These are phyloP conservation scores for Phalaenopsis aphrodite DNA, from an alignment of 106 monocot genomes.

Conservation along the genomic window DNA sequence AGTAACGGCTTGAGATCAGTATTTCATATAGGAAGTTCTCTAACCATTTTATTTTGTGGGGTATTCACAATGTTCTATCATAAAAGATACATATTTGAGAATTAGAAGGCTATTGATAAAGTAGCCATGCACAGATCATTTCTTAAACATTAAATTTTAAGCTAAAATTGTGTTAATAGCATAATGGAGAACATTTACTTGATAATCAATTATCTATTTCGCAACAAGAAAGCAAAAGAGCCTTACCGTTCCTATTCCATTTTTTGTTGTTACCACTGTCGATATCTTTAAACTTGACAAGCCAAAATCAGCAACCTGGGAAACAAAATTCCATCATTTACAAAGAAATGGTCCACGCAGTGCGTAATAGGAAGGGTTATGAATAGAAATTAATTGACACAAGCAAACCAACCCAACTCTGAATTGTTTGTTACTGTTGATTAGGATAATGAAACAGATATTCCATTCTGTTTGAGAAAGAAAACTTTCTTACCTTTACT, in stretches of 20 bases:
- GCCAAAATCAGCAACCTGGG: constrained; percentile 42
- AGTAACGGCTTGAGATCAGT: background rate
- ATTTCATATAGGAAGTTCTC: background rate
- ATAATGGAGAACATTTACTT: background rate
- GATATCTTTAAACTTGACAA: constrained; percentile 31
- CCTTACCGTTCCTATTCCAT: constrained; percentile 38
- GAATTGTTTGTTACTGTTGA: background rate
- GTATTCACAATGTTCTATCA: background rate
- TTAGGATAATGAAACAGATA: background rate
- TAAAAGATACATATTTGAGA: background rate
- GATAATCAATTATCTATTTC: background rate
- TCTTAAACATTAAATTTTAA: background rate
- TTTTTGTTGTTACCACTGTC: constrained; percentile 21
- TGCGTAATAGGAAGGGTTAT: background rate
- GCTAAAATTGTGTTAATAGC: background rate
- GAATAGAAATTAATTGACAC: background rate
- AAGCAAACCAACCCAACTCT: background rate
- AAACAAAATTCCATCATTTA: background rate
- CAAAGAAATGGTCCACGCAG: background rate
- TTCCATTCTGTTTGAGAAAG: background rate
- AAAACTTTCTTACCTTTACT: constrained; percentile 20
- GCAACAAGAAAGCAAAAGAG: background rate
- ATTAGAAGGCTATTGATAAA: background rate
- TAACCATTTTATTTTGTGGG: background rate
- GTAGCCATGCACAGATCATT: background rate